Conservation (phyloP, 345 rosid species). For the Reutealis trisperma region DNA sequence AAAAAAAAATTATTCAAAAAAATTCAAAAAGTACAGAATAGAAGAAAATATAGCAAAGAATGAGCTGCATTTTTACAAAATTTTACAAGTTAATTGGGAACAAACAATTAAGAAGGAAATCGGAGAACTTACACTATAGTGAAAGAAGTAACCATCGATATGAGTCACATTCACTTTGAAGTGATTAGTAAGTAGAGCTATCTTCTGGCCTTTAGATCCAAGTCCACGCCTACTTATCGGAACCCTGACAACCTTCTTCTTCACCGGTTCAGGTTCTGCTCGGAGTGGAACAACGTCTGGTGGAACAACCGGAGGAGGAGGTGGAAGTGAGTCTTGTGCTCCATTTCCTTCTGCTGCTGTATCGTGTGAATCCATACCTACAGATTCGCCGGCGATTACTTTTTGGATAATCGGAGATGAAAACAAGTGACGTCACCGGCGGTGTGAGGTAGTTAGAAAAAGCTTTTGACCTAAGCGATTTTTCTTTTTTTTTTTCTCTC, state of each 20-base stretch:
- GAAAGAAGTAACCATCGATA: slow-evolving; percentile 58
- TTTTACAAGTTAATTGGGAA: too few species aligned
- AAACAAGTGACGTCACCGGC: too few species aligned
- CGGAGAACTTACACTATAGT: slow-evolving; percentile 58
- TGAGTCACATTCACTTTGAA: slow-evolving; percentile 64
- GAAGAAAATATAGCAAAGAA: too few species aligned
- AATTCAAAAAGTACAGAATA: too few species aligned
- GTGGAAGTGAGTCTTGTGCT: slow-evolving; percentile 47
- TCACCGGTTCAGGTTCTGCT: slow-evolving; percentile 40
- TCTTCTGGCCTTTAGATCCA: slow-evolving; percentile 65
- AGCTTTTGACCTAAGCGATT: too few species aligned
- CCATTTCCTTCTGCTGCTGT: slow-evolving; percentile 36
- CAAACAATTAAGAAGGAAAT: not conserved
- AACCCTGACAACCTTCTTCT: slow-evolving; percentile 45
- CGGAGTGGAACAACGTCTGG: slow-evolving; percentile 44
- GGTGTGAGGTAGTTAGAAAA: too few species aligned
- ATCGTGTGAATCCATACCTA: too few species aligned
- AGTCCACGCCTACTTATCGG: slow-evolving; percentile 70
- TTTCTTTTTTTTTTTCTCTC: too few species aligned
- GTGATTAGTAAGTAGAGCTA: slow-evolving; percentile 64
- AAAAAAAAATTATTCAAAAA: not conserved
- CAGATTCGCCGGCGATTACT: too few species aligned
- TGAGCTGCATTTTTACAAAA: too few species aligned
- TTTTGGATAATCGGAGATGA: too few species aligned
- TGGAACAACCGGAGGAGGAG: slow-evolving; percentile 61